Percentiles rank a stretch among this genome's conserved stretches.
Conservation (phyloP, 257 asterid genomes). For the Gentiana dahurica region DNA sequence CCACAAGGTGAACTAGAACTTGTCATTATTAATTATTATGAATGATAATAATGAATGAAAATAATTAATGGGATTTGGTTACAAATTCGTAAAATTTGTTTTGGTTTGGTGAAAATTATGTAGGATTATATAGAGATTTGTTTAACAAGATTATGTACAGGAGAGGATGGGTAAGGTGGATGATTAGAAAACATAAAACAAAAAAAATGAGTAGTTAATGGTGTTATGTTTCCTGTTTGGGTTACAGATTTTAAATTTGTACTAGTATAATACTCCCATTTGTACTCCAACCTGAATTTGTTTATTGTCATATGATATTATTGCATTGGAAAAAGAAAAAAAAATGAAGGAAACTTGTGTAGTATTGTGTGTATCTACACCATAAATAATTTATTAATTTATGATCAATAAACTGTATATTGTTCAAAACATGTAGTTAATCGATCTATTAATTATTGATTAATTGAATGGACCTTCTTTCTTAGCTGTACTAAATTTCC, state of each 20-base stretch:
- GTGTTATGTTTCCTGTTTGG: slow-evolving; percentile 67
- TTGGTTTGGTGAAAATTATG: too few relatives aligned
- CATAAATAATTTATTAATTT: too few relatives aligned
- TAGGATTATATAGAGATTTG: slow-evolving; percentile 12
- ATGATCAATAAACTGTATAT: too few relatives aligned
- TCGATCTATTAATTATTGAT: too few relatives aligned
- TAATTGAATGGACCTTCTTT: too few relatives aligned
- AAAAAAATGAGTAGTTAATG: slow-evolving; percentile 34
- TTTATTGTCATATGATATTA: slow-evolving; percentile 39
- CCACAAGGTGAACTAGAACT: slow-evolving; percentile 32
- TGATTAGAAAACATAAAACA: neutral
- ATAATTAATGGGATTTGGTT: slow-evolving; percentile 4
- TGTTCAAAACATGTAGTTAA: too few relatives aligned
- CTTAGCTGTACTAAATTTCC: too few relatives aligned
- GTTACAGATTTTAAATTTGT: slow-evolving; percentile 32
- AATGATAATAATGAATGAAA: too few relatives aligned
- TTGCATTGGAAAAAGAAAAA: neutral
- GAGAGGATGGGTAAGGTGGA: slow-evolving; percentile 34
- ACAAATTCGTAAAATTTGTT: slow-evolving; percentile 21
- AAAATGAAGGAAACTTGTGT: too few relatives aligned
- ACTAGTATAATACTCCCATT: slow-evolving; percentile 18
- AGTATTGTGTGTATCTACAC: too few relatives aligned
- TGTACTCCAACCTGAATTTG: slow-evolving; percentile 22
- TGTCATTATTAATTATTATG: slow-evolving; percentile 1
- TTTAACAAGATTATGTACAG: slow-evolving; percentile 27